A percentile compares a stretch with the other conserved stretches of the same genome.
Conservation (phyloP, 148 eudicot genomes). For the Fagopyrum tataricum region DNA sequence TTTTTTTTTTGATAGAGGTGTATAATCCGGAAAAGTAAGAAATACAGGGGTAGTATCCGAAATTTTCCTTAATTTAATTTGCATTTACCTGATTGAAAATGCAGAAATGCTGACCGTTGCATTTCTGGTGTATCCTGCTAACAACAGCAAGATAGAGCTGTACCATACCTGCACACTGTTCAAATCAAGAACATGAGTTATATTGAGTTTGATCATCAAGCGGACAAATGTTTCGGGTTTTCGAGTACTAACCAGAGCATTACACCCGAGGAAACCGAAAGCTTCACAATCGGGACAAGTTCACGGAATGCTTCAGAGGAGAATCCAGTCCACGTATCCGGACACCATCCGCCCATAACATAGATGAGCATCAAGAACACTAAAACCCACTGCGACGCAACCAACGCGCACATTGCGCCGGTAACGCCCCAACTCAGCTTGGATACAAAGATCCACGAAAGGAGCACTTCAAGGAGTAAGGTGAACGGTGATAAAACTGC, state of each 20-base stretch:
- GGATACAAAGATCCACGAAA: slow-evolving; percentile 13
- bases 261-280: slow-evolving; percentile 5
- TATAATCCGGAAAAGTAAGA: too few relatives aligned
- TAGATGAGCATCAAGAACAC: background rate
- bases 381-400: background rate
- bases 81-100: too few relatives aligned
- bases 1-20: too few relatives aligned
- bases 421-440: slow-evolving; percentile 1
- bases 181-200: too few relatives aligned
- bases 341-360: background rate
- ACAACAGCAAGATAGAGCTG: too few relatives aligned
- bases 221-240: too few relatives aligned
- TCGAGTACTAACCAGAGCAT: slow-evolving; percentile 2
- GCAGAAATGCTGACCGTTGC: too few relatives aligned
- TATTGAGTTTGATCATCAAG: too few relatives aligned
- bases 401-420: slow-evolving; percentile 15
- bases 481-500: background rate
- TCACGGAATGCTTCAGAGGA: background rate
- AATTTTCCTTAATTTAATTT: too few relatives aligned
- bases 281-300: background rate
- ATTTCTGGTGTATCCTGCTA: too few relatives aligned
- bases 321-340: slow-evolving; percentile 8
- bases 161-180: too few relatives aligned
- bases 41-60: too few relatives aligned
- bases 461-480: background rate